Evolutionary conservation across 495 filamentous ascomycete genomes (phyloP).

Genomic region (Penicillium turbatum): DNA sequence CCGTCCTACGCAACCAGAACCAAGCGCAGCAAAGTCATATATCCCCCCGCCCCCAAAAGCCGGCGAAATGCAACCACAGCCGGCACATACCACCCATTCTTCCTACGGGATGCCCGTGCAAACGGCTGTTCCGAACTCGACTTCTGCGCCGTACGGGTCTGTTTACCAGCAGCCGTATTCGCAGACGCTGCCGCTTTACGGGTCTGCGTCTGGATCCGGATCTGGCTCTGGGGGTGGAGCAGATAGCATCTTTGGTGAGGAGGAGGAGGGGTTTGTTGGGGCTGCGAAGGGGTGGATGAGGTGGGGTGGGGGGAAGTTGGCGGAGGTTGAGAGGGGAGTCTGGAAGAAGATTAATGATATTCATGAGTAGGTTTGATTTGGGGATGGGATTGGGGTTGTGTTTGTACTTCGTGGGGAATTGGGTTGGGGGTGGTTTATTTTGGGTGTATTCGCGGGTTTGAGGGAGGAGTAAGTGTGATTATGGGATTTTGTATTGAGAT

Average conservation of each 20-base stretch:
- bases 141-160: constrained; percentile 43
- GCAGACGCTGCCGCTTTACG: constrained; percentile 24
- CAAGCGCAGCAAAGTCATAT: constrained; percentile 4
- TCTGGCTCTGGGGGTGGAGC: constrained; percentile 17
- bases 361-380: constrained; percentile 22
- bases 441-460: no score
- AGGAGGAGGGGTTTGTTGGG: constrained; percentile 47
- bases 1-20: constrained; percentile 16
- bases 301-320: constrained; percentile 57
- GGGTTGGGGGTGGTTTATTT: no score
- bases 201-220: constrained; percentile 16
- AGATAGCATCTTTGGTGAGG: constrained; percentile 27
- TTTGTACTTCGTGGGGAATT: background rate
- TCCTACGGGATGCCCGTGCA: constrained; percentile 14
- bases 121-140: constrained; percentile 31
- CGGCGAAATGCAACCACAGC: constrained; percentile 27
- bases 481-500: background rate
- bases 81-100: constrained; percentile 10
- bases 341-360: constrained; percentile 62
- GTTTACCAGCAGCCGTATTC: constrained; percentile 45
- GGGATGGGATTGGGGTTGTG: background rate
- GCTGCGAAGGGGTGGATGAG: constrained; percentile 58
- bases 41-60: constrained; percentile 55
- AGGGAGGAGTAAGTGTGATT: no score
- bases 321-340: constrained; percentile 62